Conservation (phyloP, 176 grass and related monocot species). For the Carex myosuroides region DNA sequence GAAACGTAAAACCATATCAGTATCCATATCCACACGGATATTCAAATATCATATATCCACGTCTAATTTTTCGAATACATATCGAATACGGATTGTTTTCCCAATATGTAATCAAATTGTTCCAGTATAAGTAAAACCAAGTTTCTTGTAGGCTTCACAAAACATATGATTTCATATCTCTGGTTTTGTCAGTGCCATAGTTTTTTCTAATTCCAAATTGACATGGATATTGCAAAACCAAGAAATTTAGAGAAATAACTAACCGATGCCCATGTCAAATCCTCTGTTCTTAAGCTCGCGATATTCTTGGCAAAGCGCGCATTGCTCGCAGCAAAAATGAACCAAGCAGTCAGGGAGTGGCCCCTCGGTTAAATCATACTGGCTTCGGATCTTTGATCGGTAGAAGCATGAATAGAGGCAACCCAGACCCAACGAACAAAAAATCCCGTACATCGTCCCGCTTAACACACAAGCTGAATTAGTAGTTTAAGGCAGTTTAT, state of each 20-base stretch:
- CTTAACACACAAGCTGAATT: constrained; percentile 49
- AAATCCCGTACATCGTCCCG: constrained; percentile 37
- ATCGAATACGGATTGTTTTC: too few species aligned
- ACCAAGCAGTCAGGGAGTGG: constrained; percentile 69
- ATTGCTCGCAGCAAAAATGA: constrained; percentile 82
- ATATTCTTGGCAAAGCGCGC: constrained; percentile 76
- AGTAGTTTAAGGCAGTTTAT: neutral
- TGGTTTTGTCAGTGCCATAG: neutral
- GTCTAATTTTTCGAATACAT: too few species aligned
- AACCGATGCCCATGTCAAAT: constrained; percentile 88
- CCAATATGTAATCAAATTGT: neutral
- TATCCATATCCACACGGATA: too few species aligned
- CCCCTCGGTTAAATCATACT: constrained; percentile 62
- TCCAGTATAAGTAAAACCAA: neutral
- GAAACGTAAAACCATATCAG: too few species aligned
- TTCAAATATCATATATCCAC: too few species aligned
- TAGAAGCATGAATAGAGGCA: constrained; percentile 91
- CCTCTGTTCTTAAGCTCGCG: constrained; percentile 81
- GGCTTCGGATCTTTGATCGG: constrained; percentile 57
- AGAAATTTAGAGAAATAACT: constrained; percentile 12
- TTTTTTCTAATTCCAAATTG: neutral
- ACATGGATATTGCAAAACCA: neutral
- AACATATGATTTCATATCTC: neutral
- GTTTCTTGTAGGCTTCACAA: neutral
- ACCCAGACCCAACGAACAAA: constrained; percentile 43